Conservation (phyloP, 495 filamentous ascomycete genomes). For the Hypoxylon rickii region DNA sequence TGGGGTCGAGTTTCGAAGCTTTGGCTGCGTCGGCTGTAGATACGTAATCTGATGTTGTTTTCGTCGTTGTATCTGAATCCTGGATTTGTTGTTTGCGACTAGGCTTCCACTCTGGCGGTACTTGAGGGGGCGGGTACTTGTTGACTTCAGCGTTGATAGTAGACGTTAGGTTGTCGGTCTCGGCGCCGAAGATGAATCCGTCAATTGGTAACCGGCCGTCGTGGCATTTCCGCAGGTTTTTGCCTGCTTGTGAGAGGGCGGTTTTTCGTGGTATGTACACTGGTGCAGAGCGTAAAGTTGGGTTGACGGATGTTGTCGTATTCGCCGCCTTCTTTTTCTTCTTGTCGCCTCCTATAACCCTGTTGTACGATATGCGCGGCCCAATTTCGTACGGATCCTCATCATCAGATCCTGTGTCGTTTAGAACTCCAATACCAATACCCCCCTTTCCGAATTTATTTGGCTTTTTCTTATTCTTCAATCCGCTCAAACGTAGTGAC, state of each 20-base stretch:
- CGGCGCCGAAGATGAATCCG: conserved; percentile 76
- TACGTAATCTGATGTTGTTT: conserved; percentile 49
- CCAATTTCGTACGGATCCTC: conserved; percentile 94
- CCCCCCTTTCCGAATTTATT: conserved; percentile 60
- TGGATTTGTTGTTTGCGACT: conserved; percentile 53
- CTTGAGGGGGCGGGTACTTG: conserved; percentile 73
- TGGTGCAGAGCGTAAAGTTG: conserved; percentile 68
- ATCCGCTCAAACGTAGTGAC: conserved; percentile 28
- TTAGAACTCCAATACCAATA: conserved; percentile 88
- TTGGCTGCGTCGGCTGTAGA: conserved; percentile 77
- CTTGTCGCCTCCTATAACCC: conserved; percentile 80
- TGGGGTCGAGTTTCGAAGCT: conserved; percentile 76
- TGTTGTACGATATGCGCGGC: conserved; percentile 88
- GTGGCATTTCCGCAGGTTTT: conserved; percentile 76
- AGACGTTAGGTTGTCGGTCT: conserved; percentile 55
- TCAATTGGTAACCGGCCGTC: conserved; percentile 86
- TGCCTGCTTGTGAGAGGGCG: conserved; percentile 57
- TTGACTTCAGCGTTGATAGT: conserved; percentile 61
- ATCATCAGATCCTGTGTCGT: conserved; percentile 96
- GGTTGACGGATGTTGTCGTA: conserved; percentile 59
- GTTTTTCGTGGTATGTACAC: conserved; percentile 80
- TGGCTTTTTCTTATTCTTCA: conserved; percentile 51
- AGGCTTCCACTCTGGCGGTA: conserved; percentile 80
- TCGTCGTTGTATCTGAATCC: conserved; percentile 34
- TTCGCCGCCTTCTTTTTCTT: conserved; percentile 68